Percentiles rank a stretch among this genome's conserved stretches.
Evolutionary conservation across 192 early-diverging fungal genomes (phyloP).

Genomic region (Coemansia sp.): DNA sequence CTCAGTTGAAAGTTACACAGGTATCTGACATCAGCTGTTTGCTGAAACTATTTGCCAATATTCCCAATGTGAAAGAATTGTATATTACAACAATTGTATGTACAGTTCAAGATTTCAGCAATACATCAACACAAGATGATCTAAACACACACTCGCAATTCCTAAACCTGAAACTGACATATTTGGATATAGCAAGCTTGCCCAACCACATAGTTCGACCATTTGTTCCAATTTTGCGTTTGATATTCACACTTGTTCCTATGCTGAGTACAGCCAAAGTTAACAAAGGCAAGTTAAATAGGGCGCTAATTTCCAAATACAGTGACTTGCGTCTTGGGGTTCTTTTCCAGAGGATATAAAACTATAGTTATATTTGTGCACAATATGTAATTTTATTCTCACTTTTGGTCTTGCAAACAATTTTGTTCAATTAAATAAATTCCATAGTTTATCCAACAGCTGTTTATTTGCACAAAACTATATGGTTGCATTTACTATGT

Average conservation of each 20-base stretch:
- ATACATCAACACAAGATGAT: neutral
- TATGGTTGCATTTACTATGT: too few species aligned
- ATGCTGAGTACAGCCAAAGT: neutral
- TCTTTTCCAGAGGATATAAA: slow-evolving; percentile 5
- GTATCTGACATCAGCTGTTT: neutral
- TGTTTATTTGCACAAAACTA: too few species aligned
- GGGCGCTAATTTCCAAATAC: neutral
- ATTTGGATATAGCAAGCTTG: neutral
- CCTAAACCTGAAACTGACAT: neutral
- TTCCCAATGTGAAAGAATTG: neutral
- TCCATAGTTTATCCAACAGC: too few species aligned
- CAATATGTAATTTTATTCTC: too few species aligned
- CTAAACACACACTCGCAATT: neutral
- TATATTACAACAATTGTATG: neutral
- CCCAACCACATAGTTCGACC: neutral
- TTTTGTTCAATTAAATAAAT: too few species aligned
- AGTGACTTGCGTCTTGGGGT: neutral
- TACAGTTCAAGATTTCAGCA: neutral
- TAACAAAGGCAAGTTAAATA: neutral
- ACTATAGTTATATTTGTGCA: too few species aligned
- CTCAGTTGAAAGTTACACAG: neutral
- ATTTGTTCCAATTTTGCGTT: neutral
- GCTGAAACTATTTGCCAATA: neutral
- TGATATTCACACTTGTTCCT: neutral
- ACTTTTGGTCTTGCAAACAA: too few species aligned